Percentiles rank a stretch among this genome's conserved stretches.
Evolutionary conservation across 2,329 filamentous ascomycete genomes (phyloP).

Genomic region (Ascomycota sp.): DNA sequence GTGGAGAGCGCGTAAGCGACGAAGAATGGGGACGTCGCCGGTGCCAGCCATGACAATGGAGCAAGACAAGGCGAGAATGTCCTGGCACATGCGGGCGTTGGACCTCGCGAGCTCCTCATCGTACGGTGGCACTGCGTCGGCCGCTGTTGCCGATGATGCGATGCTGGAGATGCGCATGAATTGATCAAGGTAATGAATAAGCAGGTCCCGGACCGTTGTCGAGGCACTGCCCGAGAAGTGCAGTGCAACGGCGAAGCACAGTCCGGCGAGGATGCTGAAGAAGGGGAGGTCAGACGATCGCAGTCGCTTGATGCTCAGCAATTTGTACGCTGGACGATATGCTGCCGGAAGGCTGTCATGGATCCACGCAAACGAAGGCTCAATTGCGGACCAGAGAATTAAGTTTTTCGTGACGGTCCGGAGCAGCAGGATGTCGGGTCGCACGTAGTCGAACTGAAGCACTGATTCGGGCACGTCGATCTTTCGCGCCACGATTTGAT

Average conservation of each 20-base stretch:
- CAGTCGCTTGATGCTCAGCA: slow-evolving; percentile 40
- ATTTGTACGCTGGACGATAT: slow-evolving; percentile 41
- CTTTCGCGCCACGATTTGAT: slow-evolving; percentile 69
- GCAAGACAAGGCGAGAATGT: slow-evolving; percentile 61
- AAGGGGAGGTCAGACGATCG: slow-evolving; percentile 75
- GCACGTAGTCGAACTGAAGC: slow-evolving; percentile 85
- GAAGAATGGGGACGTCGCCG: slow-evolving; percentile 69
- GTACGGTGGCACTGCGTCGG: slow-evolving; percentile 31
- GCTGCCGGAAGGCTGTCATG: slow-evolving; percentile 47
- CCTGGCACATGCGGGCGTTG: slow-evolving; percentile 78
- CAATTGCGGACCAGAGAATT: slow-evolving; percentile 79
- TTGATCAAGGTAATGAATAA: slow-evolving; percentile 69
- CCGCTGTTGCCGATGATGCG: slow-evolving; percentile 10
- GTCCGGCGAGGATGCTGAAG: slow-evolving; percentile 75
- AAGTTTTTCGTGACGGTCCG: slow-evolving; percentile 77
- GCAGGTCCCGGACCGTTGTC: slow-evolving; percentile 51
- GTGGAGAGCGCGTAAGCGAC: slow-evolving; percentile 71
- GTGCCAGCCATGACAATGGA: slow-evolving; percentile 92
- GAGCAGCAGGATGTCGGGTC: slow-evolving; percentile 79
- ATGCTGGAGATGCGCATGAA: slow-evolving; percentile 61
- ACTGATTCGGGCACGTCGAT: slow-evolving; percentile 81
- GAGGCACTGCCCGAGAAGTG: slow-evolving; percentile 58
- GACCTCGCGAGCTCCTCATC: slow-evolving; percentile 69
- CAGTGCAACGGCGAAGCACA: slow-evolving; percentile 63
- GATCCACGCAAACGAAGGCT: slow-evolving; percentile 57